These are phyloP conservation scores for Peronosclerospora sorghi DNA, from an alignment of 352 stramenopile genomes.

Conservation along the genomic window DNA sequence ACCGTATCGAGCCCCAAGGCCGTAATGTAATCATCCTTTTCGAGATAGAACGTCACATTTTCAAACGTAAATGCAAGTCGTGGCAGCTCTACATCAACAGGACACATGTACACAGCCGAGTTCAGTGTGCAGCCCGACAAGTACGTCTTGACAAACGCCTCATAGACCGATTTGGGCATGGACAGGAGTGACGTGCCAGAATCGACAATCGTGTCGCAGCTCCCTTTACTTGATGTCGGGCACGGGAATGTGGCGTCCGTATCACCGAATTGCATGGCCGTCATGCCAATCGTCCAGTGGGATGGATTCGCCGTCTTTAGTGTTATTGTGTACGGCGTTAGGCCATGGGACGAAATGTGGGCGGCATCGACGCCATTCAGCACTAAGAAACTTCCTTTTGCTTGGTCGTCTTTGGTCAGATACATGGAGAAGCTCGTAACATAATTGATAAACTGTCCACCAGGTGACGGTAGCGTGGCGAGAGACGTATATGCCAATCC, in stretches of 20 bases:
- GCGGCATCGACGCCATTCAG: slow-evolving; percentile 56
- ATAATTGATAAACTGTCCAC: no score
- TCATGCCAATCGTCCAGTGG: slow-evolving; percentile 70
- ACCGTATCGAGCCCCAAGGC: slow-evolving; percentile 18
- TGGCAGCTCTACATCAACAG: slow-evolving; percentile 31
- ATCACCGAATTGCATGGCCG: slow-evolving; percentile 39
- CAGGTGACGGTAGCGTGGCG: slow-evolving; percentile 41
- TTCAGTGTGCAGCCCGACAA: no score
- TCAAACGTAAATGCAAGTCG: no score
- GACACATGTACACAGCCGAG: no score
- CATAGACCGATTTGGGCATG: slow-evolving; percentile 37
- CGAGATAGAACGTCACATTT: slow-evolving; percentile 46
- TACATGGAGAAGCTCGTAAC: no score
- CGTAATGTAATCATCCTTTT: slow-evolving; percentile 42
- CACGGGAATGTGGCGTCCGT: slow-evolving; percentile 30
- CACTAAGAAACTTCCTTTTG: no score
- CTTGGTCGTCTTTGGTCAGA: no score
- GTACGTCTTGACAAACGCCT: slow-evolving; percentile 31
- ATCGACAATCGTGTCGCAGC: slow-evolving; percentile 37
- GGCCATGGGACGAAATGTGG: slow-evolving; percentile 32
- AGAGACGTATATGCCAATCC: slow-evolving; percentile 48
- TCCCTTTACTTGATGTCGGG: slow-evolving; percentile 11
- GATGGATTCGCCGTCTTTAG: slow-evolving; percentile 31
- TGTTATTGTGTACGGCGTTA: slow-evolving; percentile 32
- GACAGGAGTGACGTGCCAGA: no score